These are phyloP conservation scores for Paraleonurus japonicus DNA, from an alignment of 257 asterid species.

Conservation along the genomic window DNA sequence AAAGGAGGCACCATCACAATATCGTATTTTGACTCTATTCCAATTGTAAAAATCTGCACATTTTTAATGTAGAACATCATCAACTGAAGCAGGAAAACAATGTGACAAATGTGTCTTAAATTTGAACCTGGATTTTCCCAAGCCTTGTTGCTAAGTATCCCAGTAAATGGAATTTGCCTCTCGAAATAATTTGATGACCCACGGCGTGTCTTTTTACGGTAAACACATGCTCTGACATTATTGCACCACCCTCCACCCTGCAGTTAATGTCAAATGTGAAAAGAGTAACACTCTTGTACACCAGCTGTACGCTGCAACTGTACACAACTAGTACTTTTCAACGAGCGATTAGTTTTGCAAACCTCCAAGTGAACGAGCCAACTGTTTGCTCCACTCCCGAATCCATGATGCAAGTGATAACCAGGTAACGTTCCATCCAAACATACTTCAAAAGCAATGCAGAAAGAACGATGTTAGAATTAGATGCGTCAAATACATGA, in stretches of 20 bases:
- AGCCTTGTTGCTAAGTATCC: slow-evolving; percentile 62
- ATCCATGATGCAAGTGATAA: slow-evolving; percentile 80
- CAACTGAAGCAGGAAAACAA: background rate
- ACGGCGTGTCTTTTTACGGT: slow-evolving; percentile 53
- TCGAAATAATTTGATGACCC: slow-evolving; percentile 60
- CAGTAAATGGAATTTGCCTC: slow-evolving; percentile 50
- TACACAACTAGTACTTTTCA: background rate
- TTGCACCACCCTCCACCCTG: slow-evolving; percentile 99
- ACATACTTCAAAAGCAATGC: slow-evolving; percentile 52
- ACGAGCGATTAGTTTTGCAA: background rate
- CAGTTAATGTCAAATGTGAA: slow-evolving; percentile 13
- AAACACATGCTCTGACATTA: slow-evolving; percentile 44
- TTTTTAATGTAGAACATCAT: background rate
- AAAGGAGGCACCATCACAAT: slow-evolving; percentile 76
- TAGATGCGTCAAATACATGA: background rate
- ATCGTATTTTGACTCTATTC: slow-evolving; percentile 66
- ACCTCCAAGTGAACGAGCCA: slow-evolving; percentile 92
- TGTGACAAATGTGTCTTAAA: background rate
- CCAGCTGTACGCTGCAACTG: no score
- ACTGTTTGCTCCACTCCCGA: slow-evolving; percentile 68
- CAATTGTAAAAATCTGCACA: slow-evolving; percentile 65
- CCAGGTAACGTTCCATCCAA: slow-evolving; percentile 87
- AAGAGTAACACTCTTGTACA: background rate
- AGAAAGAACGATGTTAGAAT: slow-evolving; percentile 11
- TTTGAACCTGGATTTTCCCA: slow-evolving; percentile 61